Evolutionary conservation across 1,139 yeast genomes (phyloP).

Genomic region (Blastobotrys petasosporus): DNA sequence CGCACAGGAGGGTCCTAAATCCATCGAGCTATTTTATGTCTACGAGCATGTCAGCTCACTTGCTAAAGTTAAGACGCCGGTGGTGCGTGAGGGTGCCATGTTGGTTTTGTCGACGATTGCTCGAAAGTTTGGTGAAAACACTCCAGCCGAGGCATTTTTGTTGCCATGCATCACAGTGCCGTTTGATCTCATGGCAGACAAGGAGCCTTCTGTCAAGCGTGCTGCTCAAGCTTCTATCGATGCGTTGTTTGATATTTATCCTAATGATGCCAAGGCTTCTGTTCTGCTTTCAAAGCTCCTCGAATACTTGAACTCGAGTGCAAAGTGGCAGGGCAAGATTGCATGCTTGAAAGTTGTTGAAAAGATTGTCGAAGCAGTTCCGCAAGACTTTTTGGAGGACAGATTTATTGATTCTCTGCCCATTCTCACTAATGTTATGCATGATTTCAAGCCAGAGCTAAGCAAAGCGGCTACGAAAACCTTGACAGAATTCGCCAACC

Average conservation of each 20-base stretch:
- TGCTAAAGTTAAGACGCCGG: constrained; percentile 64
- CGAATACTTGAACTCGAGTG: constrained; percentile 65
- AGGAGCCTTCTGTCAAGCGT: constrained; percentile 78
- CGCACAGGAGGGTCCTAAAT: constrained; percentile 42
- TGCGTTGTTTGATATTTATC: constrained; percentile 60
- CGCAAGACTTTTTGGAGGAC: constrained; percentile 78
- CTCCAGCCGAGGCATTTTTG: constrained; percentile 63
- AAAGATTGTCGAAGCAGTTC: constrained; percentile 68
- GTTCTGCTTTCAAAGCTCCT: constrained; percentile 58
- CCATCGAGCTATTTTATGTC: constrained; percentile 61
- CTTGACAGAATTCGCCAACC: constrained; percentile 65
- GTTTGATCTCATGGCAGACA: constrained; percentile 70
- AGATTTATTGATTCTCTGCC: constrained; percentile 78
- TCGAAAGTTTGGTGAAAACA: constrained; percentile 55
- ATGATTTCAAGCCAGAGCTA: constrained; percentile 94
- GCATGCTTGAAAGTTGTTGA: constrained; percentile 73
- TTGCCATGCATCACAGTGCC: constrained; percentile 49
- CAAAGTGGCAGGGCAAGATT: constrained; percentile 89
- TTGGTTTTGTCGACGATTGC: constrained; percentile 64
- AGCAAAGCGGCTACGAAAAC: constrained; percentile 77
- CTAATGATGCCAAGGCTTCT: constrained; percentile 74
- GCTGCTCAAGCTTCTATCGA: constrained; percentile 60
- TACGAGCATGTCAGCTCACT: constrained; percentile 58
- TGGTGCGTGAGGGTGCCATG: constrained; percentile 71
- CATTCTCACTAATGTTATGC: constrained; percentile 77